Evolutionary conservation across 495 filamentous ascomycete genomes (phyloP), one percentile per base, ranked within the genome.

Genomic region (Apodospora peruviana): DNA sequence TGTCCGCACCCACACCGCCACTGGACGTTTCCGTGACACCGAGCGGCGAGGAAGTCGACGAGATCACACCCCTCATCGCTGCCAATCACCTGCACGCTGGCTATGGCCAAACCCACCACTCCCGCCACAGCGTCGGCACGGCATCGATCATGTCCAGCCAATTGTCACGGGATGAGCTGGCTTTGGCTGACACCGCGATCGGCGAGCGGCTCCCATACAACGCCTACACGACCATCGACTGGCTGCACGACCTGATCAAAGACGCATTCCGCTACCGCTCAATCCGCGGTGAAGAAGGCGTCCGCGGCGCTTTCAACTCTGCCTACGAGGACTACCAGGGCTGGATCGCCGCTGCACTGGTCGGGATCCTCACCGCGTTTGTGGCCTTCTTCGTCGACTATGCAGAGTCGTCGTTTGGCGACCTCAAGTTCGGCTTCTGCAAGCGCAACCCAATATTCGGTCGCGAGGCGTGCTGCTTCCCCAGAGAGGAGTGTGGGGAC

Each of bases 231-330:
- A 53, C 51, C 17, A 48, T 53, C 12, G 78, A 82, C 58, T 81
- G 76, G 75, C 66, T 80, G 43, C 78, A 80, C 57, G 78, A 80
- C 51, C 56, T 82, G 47, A 40, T 80, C 62, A 80, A 80, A 65
- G 74, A 78, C 49, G 76, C 77, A n/a, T 78, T 73, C 54, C 74
- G 77, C 17, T 67, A 61, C 47, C 51, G 51, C 32, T 22, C 44
- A 36, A 32, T 53, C 39, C 47, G 48, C 5, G 21, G 20, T 12
- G 36, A 43, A 18, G 27, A 41, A 16, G 51, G 51, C 2, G 45
- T 53, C 12, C 51, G 51, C 65, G 76, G 29, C 52, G 56, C 45
- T 53, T 80, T 36, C 65, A 68, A 42, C 49, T 18, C 51, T 1
- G 51, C 51, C 3, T 53, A 53, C 19, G 51, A 53, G 60, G 17